These are phyloP conservation scores for Solanum dulcamara DNA, from an alignment of 257 asterid genomes.

Conservation along the genomic window DNA sequence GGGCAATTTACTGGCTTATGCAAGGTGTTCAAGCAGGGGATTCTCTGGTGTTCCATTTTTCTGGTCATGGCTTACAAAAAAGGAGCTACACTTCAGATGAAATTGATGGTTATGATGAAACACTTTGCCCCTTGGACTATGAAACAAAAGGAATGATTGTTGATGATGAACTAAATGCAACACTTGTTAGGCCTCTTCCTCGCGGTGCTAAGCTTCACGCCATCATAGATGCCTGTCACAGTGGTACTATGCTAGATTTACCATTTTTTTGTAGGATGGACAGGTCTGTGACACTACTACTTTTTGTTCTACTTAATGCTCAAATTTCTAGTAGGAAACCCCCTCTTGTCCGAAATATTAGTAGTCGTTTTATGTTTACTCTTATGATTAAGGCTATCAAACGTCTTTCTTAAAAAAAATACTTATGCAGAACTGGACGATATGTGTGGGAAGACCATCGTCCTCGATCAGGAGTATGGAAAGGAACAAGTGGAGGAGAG, in stretches of 20 bases:
- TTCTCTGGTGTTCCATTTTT: constrained; percentile 76
- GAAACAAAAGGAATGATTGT: constrained; percentile 67
- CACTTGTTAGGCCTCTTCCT: constrained; percentile 76
- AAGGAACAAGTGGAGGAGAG: constrained; percentile 98
- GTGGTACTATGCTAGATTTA: constrained; percentile 83
- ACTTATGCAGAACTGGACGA: constrained; percentile 54
- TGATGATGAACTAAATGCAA: constrained; percentile 75
- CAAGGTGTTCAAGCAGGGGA: constrained; percentile 88
- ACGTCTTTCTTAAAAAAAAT: no score
- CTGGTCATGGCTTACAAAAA: constrained; percentile 90
- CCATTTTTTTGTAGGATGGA: constrained; percentile 87
- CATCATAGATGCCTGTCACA: constrained; percentile 85
- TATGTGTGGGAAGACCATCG: constrained; percentile 93
- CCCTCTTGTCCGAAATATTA: neutral
- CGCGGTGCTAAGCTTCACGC: constrained; percentile 89
- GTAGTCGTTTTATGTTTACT: neutral
- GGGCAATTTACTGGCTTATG: constrained; percentile 81
- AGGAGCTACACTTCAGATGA: constrained; percentile 76
- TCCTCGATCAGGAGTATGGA: constrained; percentile 79
- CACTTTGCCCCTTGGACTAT: constrained; percentile 74
- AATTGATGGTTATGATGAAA: constrained; percentile 81
- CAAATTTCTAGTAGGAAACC: no score
- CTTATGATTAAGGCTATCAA: no score
- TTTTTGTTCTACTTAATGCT: neutral
- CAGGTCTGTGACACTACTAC: constrained; percentile 29